Base-by-base conservation (phyloP, 2,329 filamentous ascomycete species). In the Sclerotinia trifoliorum region DNA sequence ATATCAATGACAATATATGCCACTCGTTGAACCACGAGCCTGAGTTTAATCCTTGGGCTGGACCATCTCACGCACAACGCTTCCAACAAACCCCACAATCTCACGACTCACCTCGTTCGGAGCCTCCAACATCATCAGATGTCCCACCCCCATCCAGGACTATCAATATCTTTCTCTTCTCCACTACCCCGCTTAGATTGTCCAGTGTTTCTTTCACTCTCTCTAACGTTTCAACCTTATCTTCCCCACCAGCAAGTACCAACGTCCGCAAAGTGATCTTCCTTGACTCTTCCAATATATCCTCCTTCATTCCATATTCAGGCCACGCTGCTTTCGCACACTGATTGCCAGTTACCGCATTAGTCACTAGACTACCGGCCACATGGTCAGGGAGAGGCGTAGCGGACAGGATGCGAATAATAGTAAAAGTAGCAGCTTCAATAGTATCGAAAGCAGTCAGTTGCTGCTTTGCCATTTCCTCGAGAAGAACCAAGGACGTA, bases 251-350 rank as follows among this genome's bases (percentile, higher is more conserved):
- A 21, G 72, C 75, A n/a, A 80, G 48, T 42, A 73, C 73, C 52
- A 70, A 70, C 60, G 71, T 71, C 32, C 67, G 77, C 5, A 72
- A 70, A 32, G 72, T 46, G 29, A 74, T 73, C 19, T 63, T 55
- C 32, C 68, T 71, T 15, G 73, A 70, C 13, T 67, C 49, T 5
- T 69, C 66, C 2, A 73, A 68, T 55, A 79, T 75, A 68, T 80
- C 74, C 64, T 80, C 78, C 39, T 66, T 70, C 76, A 79, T 78
- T 6, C 71, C 77, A 68, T 78, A 78, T 10, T 69, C 68, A 19
- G 78, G 76, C 78, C 79, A 80, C 0, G 78, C 78, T 29, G 67
- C 71, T 54, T 75, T 78, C 1, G 79, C 79, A 17, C 67, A 68
- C 5, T 69, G 24, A 48, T 72, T 78, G 0, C 77, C 79, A 1